These are phyloP conservation scores for Cicer cuneatum DNA, from an alignment of 306 rosid genomes.

Conservation along the genomic window DNA sequence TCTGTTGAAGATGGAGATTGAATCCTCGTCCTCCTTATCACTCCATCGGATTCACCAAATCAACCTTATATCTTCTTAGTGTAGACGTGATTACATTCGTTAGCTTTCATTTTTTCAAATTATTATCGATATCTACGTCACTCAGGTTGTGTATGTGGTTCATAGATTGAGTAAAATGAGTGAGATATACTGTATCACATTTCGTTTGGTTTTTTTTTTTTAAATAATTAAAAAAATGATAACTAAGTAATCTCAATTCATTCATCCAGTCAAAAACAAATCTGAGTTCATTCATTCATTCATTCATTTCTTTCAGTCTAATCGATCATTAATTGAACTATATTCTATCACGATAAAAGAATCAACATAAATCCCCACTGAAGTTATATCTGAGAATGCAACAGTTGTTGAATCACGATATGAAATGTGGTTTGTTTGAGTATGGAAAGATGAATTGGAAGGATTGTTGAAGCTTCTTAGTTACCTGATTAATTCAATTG, in stretches of 20 bases:
- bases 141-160: no score
- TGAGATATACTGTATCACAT: background rate
- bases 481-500: conserved; percentile 11
- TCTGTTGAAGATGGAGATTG: no score
- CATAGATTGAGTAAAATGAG: background rate
- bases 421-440: background rate
- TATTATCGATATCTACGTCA: no score
- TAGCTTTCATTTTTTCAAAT: background rate
- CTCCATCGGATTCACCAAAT: no score
- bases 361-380: background rate
- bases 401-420: conserved; percentile 16
- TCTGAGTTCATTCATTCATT: background rate
- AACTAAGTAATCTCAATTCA: background rate
- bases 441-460: conserved; percentile 21
- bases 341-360: background rate
- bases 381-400: conserved; percentile 15
- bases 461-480: conserved; percentile 40
- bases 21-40: no score
- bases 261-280: background rate
- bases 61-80: no score
- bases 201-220: background rate
- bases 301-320: background rate
- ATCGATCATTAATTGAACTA: conserved; percentile 7
- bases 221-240: background rate
- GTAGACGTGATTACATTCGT: background rate